Evolutionary conservation across 306 rosid species (phyloP), one percentile per base, ranked within the genome.

Genomic region (Alnus glutinosa): DNA sequence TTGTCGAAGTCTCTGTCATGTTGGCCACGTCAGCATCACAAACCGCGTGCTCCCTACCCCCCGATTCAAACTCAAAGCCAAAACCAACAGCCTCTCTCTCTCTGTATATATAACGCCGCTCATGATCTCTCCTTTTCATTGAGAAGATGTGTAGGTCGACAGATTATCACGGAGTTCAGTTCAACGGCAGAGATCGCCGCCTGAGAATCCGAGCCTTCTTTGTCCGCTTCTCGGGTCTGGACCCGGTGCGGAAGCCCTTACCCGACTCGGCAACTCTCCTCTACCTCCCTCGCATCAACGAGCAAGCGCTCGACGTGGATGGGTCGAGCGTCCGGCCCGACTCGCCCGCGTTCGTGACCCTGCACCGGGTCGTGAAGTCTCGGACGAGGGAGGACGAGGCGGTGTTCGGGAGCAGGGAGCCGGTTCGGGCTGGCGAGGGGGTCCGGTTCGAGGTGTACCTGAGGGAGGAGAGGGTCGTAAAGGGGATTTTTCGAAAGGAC

Each of bases 251-350:
- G 0, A 9, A 48, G 1, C 83, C 85, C 1, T 81, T 76, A 9
- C 90, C 89, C 23, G 85, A 85, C 0, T 80, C 86, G n/a, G 75
- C 88, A 8, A 80, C 89, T 16, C 88, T 87, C 12, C 79, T 76
- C 18, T 89, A 74, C 19, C 85, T 80, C 16, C 87, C 93, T 1
- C 82, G 86, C n/a, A 80, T 86, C 36, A 81, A 79, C 54, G 88
- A 70, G 44, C 68, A 70, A 44, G 67, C 37, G 42, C 85, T 86
- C 15, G 88, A 84, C 71, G 37, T 89, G 1, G 66, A 55, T 75
- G 92, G 89, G 42, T 74, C 82, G 1, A 75, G 73, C 61, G 62
- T 86, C 79, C 84, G 88, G 36, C 88, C 84, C 62, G 81, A 74
- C 13, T 71, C 86, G 0, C 76, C 80, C 10, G 88, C 86, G 1